These are phyloP conservation scores for Naegleria fowleri DNA, from an alignment of 208 protist species.

Conservation along the genomic window DNA sequence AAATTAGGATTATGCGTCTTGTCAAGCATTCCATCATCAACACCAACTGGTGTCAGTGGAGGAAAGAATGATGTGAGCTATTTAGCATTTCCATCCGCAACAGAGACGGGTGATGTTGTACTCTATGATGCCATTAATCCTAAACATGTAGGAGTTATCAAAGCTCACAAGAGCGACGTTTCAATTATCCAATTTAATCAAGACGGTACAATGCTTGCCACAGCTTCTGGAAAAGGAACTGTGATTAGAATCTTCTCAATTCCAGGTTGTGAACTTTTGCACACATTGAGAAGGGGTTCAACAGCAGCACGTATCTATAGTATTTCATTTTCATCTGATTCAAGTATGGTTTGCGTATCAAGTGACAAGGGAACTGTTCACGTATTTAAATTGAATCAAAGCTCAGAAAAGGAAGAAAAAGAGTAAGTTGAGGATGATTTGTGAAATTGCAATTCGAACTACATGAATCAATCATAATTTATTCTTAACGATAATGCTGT, in stretches of 20 bases:
- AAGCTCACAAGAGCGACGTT: conserved; percentile 46
- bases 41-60: background rate
- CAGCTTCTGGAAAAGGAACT: conserved; percentile 47
- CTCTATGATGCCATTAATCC: conserved; percentile 39
- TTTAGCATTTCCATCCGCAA: background rate
- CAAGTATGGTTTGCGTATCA: conserved; percentile 34
- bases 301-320: conserved; percentile 43
- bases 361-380: conserved; percentile 46
- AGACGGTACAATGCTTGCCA: conserved; percentile 46
- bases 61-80: background rate
- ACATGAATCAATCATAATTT: too few species aligned
- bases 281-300: conserved; percentile 43
- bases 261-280: conserved; percentile 36
- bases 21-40: background rate
- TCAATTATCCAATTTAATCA: conserved; percentile 40
- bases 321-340: conserved; percentile 37
- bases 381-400: conserved; percentile 36
- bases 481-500: too few species aligned
- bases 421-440: background rate
- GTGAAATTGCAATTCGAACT: too few species aligned
- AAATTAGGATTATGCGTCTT: conserved; percentile 26
- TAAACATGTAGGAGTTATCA: conserved; percentile 34
- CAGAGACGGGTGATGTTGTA: conserved; percentile 36
- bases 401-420: background rate
- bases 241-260: conserved; percentile 48